A percentile compares a stretch with the other conserved stretches of the same genome.
phyloP scores from a whole-genome alignment of 768 basidiomycete species.

The Boletus rufocinnamomeus region DNA sequence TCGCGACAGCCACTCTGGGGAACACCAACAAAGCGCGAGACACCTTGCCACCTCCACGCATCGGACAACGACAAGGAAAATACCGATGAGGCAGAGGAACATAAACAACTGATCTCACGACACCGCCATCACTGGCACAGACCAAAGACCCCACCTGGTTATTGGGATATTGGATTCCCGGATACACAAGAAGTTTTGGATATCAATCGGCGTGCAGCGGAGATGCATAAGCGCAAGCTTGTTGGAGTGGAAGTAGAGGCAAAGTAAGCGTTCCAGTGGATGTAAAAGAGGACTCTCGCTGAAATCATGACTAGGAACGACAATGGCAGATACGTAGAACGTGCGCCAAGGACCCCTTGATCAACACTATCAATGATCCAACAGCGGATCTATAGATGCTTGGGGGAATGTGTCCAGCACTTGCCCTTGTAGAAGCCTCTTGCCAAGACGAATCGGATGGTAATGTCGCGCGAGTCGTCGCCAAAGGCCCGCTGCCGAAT shows the following conservation, averaged over 20 bases:
- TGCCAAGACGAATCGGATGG: constrained; percentile 56
- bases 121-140: constrained; percentile 73
- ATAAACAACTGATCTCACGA: constrained; percentile 69
- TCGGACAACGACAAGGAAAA: constrained; percentile 33
- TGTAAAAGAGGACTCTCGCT: background rate
- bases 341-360: constrained; percentile 19
- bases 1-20: constrained; percentile 75
- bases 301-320: constrained; percentile 17
- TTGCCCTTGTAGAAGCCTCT: constrained; percentile 49
- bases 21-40: constrained; percentile 49
- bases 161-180: constrained; percentile 92
- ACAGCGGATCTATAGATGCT: constrained; percentile 8
- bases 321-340: constrained; percentile 32
- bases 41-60: constrained; percentile 1
- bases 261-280: constrained; percentile 38
- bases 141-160: constrained; percentile 78
- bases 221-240: constrained; percentile 71
- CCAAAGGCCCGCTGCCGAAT: constrained; percentile 48
- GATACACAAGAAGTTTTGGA: constrained; percentile 75
- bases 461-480: constrained; percentile 54
- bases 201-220: constrained; percentile 73
- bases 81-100: constrained; percentile 43
- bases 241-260: constrained; percentile 61
- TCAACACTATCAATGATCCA: constrained; percentile 4
- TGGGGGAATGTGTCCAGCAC: constrained; percentile 51